A percentile compares a stretch with the other conserved stretches of the same genome.
phyloP scores from a whole-genome alignment of 345 rosid species.

The Syzygium aromaticum region DNA sequence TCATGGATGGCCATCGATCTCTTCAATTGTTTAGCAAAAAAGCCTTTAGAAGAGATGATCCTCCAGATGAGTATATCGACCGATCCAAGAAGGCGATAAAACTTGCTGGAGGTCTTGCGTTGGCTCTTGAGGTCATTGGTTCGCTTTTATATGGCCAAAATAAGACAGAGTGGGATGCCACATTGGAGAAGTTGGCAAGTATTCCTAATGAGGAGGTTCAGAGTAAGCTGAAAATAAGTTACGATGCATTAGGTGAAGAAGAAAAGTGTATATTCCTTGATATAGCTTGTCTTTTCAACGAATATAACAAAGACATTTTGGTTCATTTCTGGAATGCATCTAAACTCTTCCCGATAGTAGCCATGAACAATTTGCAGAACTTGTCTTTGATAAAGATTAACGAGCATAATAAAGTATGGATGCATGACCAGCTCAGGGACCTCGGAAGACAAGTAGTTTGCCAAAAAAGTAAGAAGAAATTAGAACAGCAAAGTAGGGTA shows the following conservation, averaged over 20 bases:
- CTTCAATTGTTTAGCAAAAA: neutral
- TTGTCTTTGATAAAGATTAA: neutral
- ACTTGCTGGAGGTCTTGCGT: neutral
- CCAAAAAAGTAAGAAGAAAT: accelerated
- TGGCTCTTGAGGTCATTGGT: neutral
- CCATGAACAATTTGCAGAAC: neutral
- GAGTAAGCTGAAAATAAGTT: neutral
- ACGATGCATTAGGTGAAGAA: accelerated
- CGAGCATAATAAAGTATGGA: accelerated
- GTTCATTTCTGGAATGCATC: neutral
- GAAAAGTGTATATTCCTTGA: neutral
- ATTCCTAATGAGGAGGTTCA: accelerated
- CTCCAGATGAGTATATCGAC: accelerated
- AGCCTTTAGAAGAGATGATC: neutral
- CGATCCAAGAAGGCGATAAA: neutral
- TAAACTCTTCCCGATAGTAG: accelerated
- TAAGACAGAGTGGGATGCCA: neutral
- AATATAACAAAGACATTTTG: accelerated
- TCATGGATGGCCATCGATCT: accelerated
- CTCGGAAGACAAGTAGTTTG: neutral
- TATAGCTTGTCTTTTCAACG: neutral
- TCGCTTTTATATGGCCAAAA: accelerated
- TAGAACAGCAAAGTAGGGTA: neutral
- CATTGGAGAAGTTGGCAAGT: accelerated
- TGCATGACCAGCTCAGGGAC: neutral